These are phyloP conservation scores for Lolium multiflorum DNA, from an alignment of 176 grass and related monocot genomes.

Conservation along the genomic window DNA sequence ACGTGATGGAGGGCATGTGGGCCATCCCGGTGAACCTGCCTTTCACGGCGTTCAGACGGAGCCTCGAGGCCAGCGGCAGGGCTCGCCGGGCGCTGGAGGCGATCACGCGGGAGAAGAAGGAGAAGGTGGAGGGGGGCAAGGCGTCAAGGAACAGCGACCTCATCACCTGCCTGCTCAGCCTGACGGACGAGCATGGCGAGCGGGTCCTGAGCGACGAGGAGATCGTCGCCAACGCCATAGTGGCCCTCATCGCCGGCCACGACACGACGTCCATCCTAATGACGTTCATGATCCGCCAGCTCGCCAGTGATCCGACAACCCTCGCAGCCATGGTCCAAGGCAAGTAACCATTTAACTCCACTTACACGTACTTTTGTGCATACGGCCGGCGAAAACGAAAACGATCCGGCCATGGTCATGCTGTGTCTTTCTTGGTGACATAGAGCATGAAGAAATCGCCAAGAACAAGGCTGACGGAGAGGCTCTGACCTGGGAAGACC, in stretches of 20 bases:
- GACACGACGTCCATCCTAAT: slow-evolving; percentile 57
- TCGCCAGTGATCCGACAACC: slow-evolving; percentile 44
- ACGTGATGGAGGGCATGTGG: slow-evolving; percentile 57
- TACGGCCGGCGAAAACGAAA: too few species aligned
- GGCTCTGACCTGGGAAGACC: slow-evolving; percentile 48
- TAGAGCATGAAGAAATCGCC: slow-evolving; percentile 54
- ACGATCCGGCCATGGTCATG: too few species aligned
- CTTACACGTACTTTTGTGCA: not conserved
- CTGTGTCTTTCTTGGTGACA: not conserved
- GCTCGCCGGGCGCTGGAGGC: slow-evolving; percentile 26
- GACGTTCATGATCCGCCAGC: slow-evolving; percentile 64
- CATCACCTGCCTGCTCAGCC: slow-evolving; percentile 42
- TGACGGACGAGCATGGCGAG: not conserved
- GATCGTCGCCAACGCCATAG: slow-evolving; percentile 53
- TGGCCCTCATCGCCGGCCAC: slow-evolving; percentile 41
- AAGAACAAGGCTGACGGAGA: slow-evolving; percentile 37
- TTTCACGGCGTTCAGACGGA: slow-evolving; percentile 53
- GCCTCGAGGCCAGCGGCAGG: slow-evolving; percentile 44
- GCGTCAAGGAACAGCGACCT: slow-evolving; percentile 28
- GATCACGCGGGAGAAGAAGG: slow-evolving; percentile 41
- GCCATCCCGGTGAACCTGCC: slow-evolving; percentile 55
- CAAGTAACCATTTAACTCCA: not conserved
- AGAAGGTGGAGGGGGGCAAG: slow-evolving; percentile 23
- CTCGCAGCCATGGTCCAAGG: slow-evolving; percentile 41
- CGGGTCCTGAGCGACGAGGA: slow-evolving; percentile 52